Percentiles rank a stretch among this genome's conserved stretches.
Evolutionary conservation across 768 basidiomycete genomes (phyloP).

Genomic region (Tephrocybe sp.): DNA sequence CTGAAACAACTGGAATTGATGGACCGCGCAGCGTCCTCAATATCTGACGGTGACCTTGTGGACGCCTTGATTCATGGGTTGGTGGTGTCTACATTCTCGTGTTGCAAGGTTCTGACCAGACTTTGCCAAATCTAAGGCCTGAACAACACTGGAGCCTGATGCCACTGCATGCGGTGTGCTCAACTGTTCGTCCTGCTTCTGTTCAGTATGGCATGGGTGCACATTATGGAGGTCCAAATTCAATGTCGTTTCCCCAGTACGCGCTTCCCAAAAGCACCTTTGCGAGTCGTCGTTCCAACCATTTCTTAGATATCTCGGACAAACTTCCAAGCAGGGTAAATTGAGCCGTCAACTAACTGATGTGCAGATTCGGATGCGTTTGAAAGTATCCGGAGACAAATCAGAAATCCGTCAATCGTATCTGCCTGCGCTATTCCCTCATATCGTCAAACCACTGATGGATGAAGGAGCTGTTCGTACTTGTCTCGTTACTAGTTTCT

Average conservation of each 20-base stretch:
- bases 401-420: conserved; percentile 89
- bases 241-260: conserved; percentile 82
- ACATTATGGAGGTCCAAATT: conserved; percentile 63
- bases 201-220: conserved; percentile 72
- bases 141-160: conserved; percentile 97
- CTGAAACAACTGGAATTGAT: conserved; percentile 79
- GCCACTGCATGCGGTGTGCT: conserved; percentile 90
- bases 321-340: conserved; percentile 92
- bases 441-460: conserved; percentile 76
- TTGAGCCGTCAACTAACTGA: conserved; percentile 79
- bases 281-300: too few species aligned
- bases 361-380: conserved; percentile 92
- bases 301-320: conserved; percentile 82
- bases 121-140: conserved; percentile 62
- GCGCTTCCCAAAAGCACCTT: too few species aligned
- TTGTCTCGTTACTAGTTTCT: neutral
- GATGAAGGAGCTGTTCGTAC: conserved; percentile 69
- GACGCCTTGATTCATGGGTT: conserved; percentile 94
- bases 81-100: conserved; percentile 13
- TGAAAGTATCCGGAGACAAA: conserved; percentile 89
- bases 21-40: conserved; percentile 85
- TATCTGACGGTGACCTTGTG: conserved; percentile 93
- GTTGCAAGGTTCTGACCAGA: neutral
- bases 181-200: conserved; percentile 85
- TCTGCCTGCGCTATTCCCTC: conserved; percentile 81